Base-by-base conservation (phyloP, 164 flowering plant genomes). In the Paratinospora sagittata region DNA sequence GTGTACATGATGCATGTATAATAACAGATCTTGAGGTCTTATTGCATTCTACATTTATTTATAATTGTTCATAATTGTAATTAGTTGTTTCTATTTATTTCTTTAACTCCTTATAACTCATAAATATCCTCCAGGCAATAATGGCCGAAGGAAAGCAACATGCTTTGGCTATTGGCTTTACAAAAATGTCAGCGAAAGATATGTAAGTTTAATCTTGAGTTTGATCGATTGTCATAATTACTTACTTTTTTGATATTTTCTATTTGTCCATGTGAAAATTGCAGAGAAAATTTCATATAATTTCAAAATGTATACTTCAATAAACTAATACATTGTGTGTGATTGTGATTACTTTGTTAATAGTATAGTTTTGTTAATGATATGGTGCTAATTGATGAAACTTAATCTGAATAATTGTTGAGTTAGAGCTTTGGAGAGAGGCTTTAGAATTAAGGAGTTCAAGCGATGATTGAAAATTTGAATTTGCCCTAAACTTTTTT, bases 111-210 rank as follows among this genome's bases (percentile, higher is more conserved):
- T 72, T 3, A 72, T 84, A 63, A 78, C 74, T 60, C 66, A 30
- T 79, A 43, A 55, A 73, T 63, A 14, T 66, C 79, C 21, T 73
- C 30, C 86, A 95, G 99, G 99, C 97, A 37, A 90, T 95, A 79
- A 90, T 92, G 96, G 99, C 98, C 78, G 97, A 95, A 87, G 97
- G 99, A 77, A 92, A 95, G 88, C 87, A 95, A 66, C 94, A 95
- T 86, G 99, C 98, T 69, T 91, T 95, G 73, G 99, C 98, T 63
- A 95, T 92, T 80, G 98, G 99, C 73, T 95, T 89, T 73, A 92
- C 99, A 65, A 92, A 95, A 83, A 86, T 95, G 96, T 91, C 99
- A 30, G 97, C 97, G 2, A 92, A 92, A 76, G 91, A 95, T 78
- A 95, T 92, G 99, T 95, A 79, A 87, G 99, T 84, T 74, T 12